Percentiles rank a stretch among this genome's conserved stretches.
These are phyloP conservation scores for Oryza glaberrima DNA, from an alignment of 176 grass and related monocot genomes.

Conservation along the genomic window DNA sequence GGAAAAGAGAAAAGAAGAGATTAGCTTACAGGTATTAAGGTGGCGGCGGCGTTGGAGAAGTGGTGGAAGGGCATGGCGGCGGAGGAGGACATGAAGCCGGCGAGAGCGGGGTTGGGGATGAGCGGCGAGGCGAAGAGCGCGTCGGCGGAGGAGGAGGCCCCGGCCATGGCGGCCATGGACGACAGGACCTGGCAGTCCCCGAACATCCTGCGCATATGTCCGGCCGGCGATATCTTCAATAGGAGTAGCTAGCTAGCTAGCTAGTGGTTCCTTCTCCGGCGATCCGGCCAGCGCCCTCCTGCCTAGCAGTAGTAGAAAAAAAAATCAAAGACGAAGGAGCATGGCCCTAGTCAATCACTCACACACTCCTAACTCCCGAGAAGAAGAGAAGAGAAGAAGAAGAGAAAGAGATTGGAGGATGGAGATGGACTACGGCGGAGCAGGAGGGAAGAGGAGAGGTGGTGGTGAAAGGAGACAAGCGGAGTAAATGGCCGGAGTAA, in stretches of 20 bases:
- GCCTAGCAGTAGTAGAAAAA: neutral
- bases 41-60: conserved; percentile 23
- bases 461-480: neutral
- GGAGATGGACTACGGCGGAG: neutral
- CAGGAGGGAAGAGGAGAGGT: neutral
- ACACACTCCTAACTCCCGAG: neutral
- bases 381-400: neutral
- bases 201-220: conserved; percentile 55
- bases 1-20: neutral
- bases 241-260: too few relatives aligned
- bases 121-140: conserved; percentile 68
- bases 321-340: neutral
- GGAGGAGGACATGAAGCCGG: conserved; percentile 62
- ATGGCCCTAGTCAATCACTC: neutral
- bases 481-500: conserved; percentile 56
- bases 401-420: neutral
- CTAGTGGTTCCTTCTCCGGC: neutral
- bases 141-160: conserved; percentile 55
- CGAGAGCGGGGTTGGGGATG: conserved; percentile 70
- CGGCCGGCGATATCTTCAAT: too few relatives aligned
- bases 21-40: conserved; percentile 46
- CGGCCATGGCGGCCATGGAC: conserved; percentile 60
- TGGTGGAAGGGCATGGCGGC: conserved; percentile 80
- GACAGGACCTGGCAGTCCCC: conserved; percentile 97
- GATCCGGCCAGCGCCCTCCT: neutral